A percentile compares a stretch with the other conserved stretches of the same genome.
Evolutionary conservation across 2,329 filamentous ascomycete species (phyloP).

Genomic region (Juglanconis juglandina): DNA sequence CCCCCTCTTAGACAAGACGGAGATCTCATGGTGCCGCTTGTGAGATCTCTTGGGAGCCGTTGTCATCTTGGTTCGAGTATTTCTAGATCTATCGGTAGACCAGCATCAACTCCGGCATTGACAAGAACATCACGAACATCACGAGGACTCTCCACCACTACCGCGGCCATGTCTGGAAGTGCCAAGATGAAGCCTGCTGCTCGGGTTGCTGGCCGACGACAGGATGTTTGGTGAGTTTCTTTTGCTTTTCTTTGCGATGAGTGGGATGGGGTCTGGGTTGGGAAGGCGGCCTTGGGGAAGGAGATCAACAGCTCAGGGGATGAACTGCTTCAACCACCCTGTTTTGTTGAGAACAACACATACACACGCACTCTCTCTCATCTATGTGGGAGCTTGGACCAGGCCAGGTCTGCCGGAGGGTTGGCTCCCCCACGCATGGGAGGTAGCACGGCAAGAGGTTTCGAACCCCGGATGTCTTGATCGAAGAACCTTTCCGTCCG

Average conservation of each 20-base stretch:
- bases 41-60: conserved; percentile 5
- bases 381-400: no score
- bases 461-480: no score
- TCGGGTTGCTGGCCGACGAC: conserved; percentile 35
- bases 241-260: not conserved
- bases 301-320: no score
- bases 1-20: not conserved
- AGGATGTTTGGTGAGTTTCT: conserved; percentile 37
- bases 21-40: conserved; percentile 10
- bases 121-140: conserved; percentile 18
- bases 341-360: no score
- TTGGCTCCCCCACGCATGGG: no score
- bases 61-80: conserved; percentile 3
- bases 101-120: not conserved
- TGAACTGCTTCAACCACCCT: no score
- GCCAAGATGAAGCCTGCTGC: conserved; percentile 37
- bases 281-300: no score
- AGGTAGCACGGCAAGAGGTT: no score
- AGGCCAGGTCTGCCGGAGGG: no score
- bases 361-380: no score
- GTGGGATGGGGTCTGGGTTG: not conserved
- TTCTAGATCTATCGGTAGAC: not conserved
- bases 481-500: no score
- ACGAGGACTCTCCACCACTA: not conserved
- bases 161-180: conserved; percentile 29